Evolutionary conservation across 176 grass and related monocot species (phyloP).

Genomic region (Panicum miliaceum): DNA sequence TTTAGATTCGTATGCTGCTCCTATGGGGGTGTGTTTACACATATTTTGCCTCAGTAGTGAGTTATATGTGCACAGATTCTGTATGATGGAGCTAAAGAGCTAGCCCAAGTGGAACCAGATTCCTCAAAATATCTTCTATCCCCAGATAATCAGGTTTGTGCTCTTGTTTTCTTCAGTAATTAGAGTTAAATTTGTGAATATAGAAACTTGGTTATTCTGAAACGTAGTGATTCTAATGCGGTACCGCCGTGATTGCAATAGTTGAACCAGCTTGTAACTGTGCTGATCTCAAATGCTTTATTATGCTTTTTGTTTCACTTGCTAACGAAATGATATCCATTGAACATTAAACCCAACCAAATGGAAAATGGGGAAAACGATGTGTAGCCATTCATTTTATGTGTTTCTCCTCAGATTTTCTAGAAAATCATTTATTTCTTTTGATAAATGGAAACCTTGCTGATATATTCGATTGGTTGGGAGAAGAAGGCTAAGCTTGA

Average conservation of each 20-base stretch:
- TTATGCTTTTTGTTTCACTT: conserved; percentile 7
- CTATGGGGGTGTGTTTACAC: conserved; percentile 25
- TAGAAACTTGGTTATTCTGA: conserved; percentile 3
- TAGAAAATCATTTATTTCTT: background rate
- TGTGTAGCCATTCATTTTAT: background rate
- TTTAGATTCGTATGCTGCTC: conserved; percentile 28
- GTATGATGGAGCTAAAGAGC: conserved; percentile 91
- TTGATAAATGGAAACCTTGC: background rate
- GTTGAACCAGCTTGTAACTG: conserved; percentile 23
- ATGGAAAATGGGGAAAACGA: background rate
- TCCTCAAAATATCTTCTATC: conserved; percentile 75
- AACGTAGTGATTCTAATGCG: background rate
- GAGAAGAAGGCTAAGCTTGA: background rate
- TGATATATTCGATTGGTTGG: conserved; percentile 9
- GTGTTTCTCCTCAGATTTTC: background rate
- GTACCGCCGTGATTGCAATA: background rate
- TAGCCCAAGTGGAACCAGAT: conserved; percentile 72
- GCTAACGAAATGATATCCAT: background rate
- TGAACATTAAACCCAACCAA: background rate
- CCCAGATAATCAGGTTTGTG: conserved; percentile 73
- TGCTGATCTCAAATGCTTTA: background rate
- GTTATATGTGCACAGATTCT: conserved; percentile 68
- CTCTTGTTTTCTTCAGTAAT: background rate
- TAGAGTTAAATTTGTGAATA: conserved; percentile 12
- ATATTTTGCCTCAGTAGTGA: conserved; percentile 27